Evolutionary conservation across 441 rosid genomes (phyloP).

Genomic region (Isatis lusitanica): DNA sequence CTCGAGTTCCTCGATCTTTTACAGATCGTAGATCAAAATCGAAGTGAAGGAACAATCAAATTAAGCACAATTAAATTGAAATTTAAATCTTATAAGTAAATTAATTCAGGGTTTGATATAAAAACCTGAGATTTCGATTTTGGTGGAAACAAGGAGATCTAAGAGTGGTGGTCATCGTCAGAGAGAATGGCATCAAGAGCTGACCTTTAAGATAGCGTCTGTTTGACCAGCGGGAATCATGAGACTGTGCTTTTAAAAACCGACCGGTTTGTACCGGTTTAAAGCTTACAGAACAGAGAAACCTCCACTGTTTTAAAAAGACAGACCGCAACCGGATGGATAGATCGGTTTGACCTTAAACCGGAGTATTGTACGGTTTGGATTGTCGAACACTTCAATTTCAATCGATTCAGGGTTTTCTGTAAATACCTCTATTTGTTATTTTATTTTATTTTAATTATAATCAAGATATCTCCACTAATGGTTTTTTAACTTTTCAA

Average conservation of each 20-base stretch:
- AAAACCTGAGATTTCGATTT: slow-evolving; percentile 15
- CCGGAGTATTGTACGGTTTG: neutral
- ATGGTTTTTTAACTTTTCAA: too few relatives aligned
- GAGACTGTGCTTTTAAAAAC: neutral
- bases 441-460: too few relatives aligned
- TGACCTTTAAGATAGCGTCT: slow-evolving; percentile 22
- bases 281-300: neutral
- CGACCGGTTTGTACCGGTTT: slow-evolving; percentile 3
- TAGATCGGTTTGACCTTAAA: neutral
- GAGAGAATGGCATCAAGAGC: slow-evolving; percentile 11
- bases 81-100: neutral
- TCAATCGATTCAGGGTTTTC: too few relatives aligned
- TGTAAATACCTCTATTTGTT: too few relatives aligned
- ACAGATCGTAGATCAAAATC: slow-evolving; percentile 14
- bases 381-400: neutral
- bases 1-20: slow-evolving; percentile 38
- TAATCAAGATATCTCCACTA: too few relatives aligned
- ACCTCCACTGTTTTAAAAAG: neutral
- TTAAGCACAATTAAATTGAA: neutral
- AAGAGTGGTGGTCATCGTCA: slow-evolving; percentile 8
- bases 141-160: neutral
- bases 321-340: neutral
- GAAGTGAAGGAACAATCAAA: neutral
- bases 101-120: neutral
- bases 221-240: slow-evolving; percentile 22